Base-by-base conservation (phyloP, 805 yeast species). In the Candida rishiriensis region DNA sequence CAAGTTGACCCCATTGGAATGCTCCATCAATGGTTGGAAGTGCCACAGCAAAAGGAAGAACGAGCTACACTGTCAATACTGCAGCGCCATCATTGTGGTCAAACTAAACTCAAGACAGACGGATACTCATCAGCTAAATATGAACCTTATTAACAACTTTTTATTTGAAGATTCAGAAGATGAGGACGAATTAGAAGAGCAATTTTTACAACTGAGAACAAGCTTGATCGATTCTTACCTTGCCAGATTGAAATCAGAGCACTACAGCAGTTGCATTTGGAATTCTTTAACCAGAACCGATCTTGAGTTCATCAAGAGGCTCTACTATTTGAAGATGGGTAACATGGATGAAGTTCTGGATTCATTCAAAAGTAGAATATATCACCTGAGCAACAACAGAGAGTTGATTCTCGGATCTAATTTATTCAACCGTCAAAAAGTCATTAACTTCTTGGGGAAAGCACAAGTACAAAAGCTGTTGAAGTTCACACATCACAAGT, bases 21-120 rank as follows among this genome's bases (percentile, higher is more conserved):
- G 80, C 52, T 70, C 81, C 1, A 52, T 72, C 17, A 65, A 71
- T 42, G 85, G 85, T 1, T 79, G 84, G 84, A 60, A 55, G 40
- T 73, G 78, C 48, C 70, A 69, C 13, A 52, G 60, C 10, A 46
- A 43, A 3, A 46, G 59, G 28, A 63, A 55, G 37, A 67, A 70
- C 43, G 64, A 59, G 38, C 43, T 70, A 3, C 52, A 50, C 35
- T 70, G 74, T 46, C 48, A 49, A 2, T 57, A 57, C 9, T 69
- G 74, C 46, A 58, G 59, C 38, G 59, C 66, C 2, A 41, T 54
- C 10, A 46, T 70, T 11, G 33, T 59, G 10, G 53, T 68, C 6
- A 53, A 54, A 29, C 42, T 66, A n/a, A 55, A 61, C 29, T 52
- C 49, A 9, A 32, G 44, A 10, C 46, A 44, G 4, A 44, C 40